Evolutionary conservation across 2,329 filamentous ascomycete species (phyloP).

Genomic region (Stemphylium vesicarium): DNA sequence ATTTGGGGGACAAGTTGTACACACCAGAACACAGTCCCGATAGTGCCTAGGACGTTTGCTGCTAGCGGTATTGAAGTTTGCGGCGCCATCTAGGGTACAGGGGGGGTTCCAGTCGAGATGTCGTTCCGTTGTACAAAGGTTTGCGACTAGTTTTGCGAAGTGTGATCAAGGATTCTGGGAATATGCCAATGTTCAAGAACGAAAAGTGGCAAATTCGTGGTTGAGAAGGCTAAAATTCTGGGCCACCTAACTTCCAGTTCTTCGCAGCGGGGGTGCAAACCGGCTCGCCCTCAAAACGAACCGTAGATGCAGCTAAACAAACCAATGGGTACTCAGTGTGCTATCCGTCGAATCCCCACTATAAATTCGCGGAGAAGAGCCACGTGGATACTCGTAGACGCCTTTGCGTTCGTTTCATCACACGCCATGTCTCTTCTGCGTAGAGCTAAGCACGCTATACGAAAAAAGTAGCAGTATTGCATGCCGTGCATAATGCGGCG

Average conservation of each 20-base stretch:
- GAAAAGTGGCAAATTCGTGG: not conserved
- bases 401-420: not conserved
- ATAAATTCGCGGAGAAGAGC: not conserved
- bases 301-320: not conserved
- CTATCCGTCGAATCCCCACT: not conserved
- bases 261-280: not conserved
- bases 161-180: not conserved
- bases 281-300: not conserved
- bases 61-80: slow-evolving; percentile 53
- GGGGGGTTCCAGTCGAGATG: not conserved
- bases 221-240: no score
- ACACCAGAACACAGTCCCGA: slow-evolving; percentile 59
- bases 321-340: not conserved
- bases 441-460: slow-evolving; percentile 8
- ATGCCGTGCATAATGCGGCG: slow-evolving; percentile 5
- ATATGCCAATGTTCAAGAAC: not conserved
- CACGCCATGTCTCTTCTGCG: not conserved
- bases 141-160: not conserved
- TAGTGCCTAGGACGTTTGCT: slow-evolving; percentile 64
- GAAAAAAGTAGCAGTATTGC: not conserved
- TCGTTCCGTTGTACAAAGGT: not conserved
- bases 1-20: slow-evolving; percentile 58
- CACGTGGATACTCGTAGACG: not conserved
- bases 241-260: not conserved
- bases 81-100: slow-evolving; percentile 24